These are phyloP conservation scores for Dactylellina parvicollis DNA, from an alignment of 2,329 filamentous ascomycete species.

Conservation along the genomic window DNA sequence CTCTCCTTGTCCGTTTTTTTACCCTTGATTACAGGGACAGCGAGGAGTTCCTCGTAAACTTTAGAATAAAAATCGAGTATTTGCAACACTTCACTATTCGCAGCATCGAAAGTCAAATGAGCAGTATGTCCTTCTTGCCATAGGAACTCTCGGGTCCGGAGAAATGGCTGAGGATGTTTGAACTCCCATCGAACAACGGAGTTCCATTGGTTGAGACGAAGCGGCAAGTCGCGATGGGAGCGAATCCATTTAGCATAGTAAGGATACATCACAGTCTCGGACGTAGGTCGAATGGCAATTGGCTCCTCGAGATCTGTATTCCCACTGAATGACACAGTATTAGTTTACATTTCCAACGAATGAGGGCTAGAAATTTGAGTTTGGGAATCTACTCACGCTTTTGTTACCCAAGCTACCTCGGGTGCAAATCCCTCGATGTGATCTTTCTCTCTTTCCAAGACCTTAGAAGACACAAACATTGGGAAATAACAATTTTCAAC, in stretches of 20 bases:
- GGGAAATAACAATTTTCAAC: conserved; percentile 97
- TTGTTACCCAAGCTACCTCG: conserved; percentile 87
- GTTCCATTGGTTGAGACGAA: conserved; percentile 98
- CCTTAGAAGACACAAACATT: conserved; percentile 92
- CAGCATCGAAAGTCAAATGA: conserved; percentile 83
- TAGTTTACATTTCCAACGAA: neutral
- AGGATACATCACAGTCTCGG: conserved; percentile 88
- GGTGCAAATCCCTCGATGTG: conserved; percentile 99
- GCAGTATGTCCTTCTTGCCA: conserved; percentile 98
- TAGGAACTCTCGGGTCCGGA: conserved; percentile 91
- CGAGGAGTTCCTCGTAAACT: conserved; percentile 92
- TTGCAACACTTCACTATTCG: conserved; percentile 85
- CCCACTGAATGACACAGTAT: conserved; percentile 68
- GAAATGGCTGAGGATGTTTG: conserved; percentile 86
- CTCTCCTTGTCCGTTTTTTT: conserved; percentile 98
- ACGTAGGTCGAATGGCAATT: conserved; percentile 75
- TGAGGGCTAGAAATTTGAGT: neutral
- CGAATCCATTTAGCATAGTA: conserved; percentile 98
- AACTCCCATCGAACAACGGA: conserved; percentile 95
- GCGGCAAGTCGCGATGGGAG: conserved; percentile 90
- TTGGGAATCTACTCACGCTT: conserved; percentile 68
- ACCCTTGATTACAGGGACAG: conserved; percentile 92
- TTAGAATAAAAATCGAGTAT: conserved; percentile 93
- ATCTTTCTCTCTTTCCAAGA: conserved; percentile 85
- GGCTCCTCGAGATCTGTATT: conserved; percentile 89